Evolutionary conservation across 1,284 basidiomycete genomes (phyloP), one percentile per base, ranked within the genome.

Genomic region (Taiwanofungus camphoratus): DNA sequence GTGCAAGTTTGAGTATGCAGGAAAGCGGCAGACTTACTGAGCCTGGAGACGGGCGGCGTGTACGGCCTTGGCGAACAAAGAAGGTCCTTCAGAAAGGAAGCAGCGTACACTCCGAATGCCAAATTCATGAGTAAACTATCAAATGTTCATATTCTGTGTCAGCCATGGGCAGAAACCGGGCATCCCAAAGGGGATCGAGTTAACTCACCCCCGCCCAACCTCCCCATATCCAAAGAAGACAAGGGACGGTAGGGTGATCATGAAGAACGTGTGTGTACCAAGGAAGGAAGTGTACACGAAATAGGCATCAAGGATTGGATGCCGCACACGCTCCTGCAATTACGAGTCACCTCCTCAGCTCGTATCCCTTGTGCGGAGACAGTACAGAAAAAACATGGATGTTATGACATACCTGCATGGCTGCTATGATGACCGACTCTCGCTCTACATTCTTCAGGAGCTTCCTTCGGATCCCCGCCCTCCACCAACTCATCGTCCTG

Each of bases 191-290:
- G 4, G 22, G 23, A 26, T 15, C n/a, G n/a, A 20, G 33, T 30
- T 9, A 43, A 20, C 26, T 19, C 56, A 92, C 89, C 82, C 89
- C 58, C 82, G 64, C 3, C 84, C 91, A 35, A 82, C 68, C 37
- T 82, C 73, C 1, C 70, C 69, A 49, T 81, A 77, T 1, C 92
- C 92, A 55, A 95, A 91, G 75, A 93, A 97, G 61, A 87, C 95
- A 45, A 90, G 72, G 3, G 85, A 70, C 0, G 95, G 94, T 1
- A 98, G 68, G 52, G 89, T 78, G 20, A 84, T 80, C 79, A 95
- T 89, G 71, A 98, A 98, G 69, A 95, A 97, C 0, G 90, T 94
- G 59, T 97, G 94, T 0, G 92, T 91, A 0, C 91, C 91, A 36
- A 96, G 75, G 0, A 90, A 74, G 1, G 91, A 92, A 0, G 90